A percentile compares a stretch with the other conserved stretches of the same genome.
These are phyloP conservation scores for Penicillium sp. DNA, from an alignment of 2,329 filamentous ascomycete species.

Conservation along the genomic window DNA sequence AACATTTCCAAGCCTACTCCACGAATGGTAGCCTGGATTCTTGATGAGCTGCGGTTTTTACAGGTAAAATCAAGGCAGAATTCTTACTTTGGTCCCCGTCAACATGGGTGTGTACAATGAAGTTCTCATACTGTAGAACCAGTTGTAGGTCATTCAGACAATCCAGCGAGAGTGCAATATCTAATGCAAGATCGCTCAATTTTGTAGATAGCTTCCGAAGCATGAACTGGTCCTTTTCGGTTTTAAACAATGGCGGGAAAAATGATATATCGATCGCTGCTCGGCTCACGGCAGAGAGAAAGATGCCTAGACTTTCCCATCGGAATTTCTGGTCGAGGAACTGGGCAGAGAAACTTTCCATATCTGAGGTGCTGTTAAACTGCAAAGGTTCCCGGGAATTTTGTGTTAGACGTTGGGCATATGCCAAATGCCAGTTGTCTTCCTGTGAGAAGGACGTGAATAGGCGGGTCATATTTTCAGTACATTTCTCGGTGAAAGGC, in stretches of 20 bases:
- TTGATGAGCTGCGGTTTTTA: background rate
- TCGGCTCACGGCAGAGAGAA: slow-evolving; percentile 36
- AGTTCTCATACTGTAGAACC: slow-evolving; percentile 48
- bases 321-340: slow-evolving; percentile 29
- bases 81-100: slow-evolving; percentile 47
- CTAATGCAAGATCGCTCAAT: slow-evolving; percentile 37
- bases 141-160: slow-evolving; percentile 47
- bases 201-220: slow-evolving; percentile 26
- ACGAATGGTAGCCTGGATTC: slow-evolving; percentile 43
- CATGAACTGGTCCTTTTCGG: slow-evolving; percentile 25
- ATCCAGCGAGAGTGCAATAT: slow-evolving; percentile 34
- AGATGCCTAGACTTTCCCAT: slow-evolving; percentile 42
- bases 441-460: slow-evolving; percentile 19
- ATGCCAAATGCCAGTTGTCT: slow-evolving; percentile 25
- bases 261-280: slow-evolving; percentile 34
- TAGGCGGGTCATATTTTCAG: slow-evolving; percentile 23
- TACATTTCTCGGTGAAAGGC: slow-evolving; percentile 21
- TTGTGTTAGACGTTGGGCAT: slow-evolving; percentile 20
- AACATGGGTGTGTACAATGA: slow-evolving; percentile 44
- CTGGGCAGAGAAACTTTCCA: slow-evolving; percentile 20
- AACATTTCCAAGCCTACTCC: slow-evolving; percentile 48
- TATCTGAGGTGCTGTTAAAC: slow-evolving; percentile 10
- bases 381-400: slow-evolving; percentile 20
- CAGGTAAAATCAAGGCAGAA: background rate
- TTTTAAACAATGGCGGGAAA: slow-evolving; percentile 30